These are phyloP conservation scores for Athelia psychrophila DNA, from an alignment of 1,284 basidiomycete species.

Conservation along the genomic window DNA sequence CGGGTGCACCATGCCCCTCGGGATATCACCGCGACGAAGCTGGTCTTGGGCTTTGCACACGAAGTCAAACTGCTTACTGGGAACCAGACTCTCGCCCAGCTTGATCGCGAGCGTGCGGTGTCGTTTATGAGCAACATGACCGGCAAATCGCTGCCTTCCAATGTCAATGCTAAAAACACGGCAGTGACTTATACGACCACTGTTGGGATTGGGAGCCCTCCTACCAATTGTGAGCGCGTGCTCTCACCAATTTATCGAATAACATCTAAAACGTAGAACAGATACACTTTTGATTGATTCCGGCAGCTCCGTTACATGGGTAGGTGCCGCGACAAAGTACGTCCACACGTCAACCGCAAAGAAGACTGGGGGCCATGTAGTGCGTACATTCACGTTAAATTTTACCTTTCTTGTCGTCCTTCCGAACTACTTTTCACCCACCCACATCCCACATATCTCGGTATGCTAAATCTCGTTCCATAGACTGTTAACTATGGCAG, in stretches of 20 bases:
- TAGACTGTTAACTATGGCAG: background rate
- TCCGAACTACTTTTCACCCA: no score
- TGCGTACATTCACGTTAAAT: background rate
- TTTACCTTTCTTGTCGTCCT: no score
- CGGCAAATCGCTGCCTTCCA: background rate
- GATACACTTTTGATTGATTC: background rate
- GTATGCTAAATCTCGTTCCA: background rate
- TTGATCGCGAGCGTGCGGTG: background rate
- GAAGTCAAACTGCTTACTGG: slow-evolving; percentile 8
- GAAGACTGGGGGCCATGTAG: background rate
- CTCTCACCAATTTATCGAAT: background rate
- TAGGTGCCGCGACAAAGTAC: background rate
- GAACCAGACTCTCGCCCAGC: background rate
- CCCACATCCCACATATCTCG: no score
- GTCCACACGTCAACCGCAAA: background rate
- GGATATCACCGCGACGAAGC: slow-evolving; percentile 7
- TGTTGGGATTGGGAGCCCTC: slow-evolving; percentile 1
- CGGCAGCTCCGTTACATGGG: background rate
- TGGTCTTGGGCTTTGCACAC: slow-evolving; percentile 11
- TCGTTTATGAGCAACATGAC: background rate
- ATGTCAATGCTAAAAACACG: background rate
- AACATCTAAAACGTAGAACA: background rate
- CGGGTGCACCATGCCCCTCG: background rate
- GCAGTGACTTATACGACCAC: background rate
- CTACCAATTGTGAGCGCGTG: background rate